Evolutionary conservation across 1,139 yeast species (phyloP).

Genomic region (Yamadazyma triangularis): DNA sequence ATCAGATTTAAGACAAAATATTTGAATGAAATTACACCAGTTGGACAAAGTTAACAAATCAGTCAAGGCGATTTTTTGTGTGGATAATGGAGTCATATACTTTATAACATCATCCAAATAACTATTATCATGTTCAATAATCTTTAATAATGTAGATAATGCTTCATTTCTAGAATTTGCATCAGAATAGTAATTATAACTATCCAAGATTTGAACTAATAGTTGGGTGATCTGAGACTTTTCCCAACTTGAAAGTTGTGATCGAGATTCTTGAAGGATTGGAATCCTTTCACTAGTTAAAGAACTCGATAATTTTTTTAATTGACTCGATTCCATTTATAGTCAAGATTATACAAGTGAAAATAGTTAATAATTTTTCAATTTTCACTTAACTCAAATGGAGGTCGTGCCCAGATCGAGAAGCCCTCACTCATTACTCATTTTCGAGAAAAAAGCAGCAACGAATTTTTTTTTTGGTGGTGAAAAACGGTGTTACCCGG

Average conservation of each 20-base stretch:
- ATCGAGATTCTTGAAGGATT: constrained; percentile 17
- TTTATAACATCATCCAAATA: constrained; percentile 24
- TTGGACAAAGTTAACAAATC: constrained; percentile 53
- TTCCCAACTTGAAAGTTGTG: neutral
- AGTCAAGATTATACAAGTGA: too few relatives aligned
- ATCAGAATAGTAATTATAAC: constrained; percentile 51
- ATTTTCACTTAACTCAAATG: neutral
- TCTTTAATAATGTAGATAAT: constrained; percentile 14
- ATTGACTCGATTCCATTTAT: neutral
- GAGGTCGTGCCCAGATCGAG: neutral
- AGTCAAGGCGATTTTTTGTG: constrained; percentile 40
- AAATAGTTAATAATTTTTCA: too few relatives aligned
- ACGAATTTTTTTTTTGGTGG: too few relatives aligned
- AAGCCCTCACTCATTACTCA: neutral
- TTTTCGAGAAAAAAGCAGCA: too few relatives aligned
- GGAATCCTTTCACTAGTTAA: constrained; percentile 30
- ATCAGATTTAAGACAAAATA: neutral
- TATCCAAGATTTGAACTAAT: constrained; percentile 33
- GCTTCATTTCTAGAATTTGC: constrained; percentile 41
- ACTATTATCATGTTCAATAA: constrained; percentile 1
- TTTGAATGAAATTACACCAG: constrained; percentile 39
- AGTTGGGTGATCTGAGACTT: constrained; percentile 10
- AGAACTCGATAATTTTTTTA: constrained; percentile 16
- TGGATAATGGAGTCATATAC: constrained; percentile 33
- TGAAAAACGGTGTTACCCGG: constrained; percentile 14